phyloP scores from a whole-genome alignment of 2,329 filamentous ascomycete species.

The Periglandula ipomoeae region DNA sequence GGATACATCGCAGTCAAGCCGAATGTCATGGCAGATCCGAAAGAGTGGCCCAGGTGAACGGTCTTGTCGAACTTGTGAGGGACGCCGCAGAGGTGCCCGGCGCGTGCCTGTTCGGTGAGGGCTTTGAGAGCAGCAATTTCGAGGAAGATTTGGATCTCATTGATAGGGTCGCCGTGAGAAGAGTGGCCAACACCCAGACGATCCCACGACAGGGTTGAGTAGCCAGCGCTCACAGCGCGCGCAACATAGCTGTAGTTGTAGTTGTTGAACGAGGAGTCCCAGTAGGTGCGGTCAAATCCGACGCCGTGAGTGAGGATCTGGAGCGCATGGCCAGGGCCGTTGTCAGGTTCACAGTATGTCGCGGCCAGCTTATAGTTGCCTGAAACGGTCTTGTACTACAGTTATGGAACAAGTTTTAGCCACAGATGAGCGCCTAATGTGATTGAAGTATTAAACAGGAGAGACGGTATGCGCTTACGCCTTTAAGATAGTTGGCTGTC shows the following conservation, averaged over 20 bases:
- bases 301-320: constrained; percentile 34
- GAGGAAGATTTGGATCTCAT: constrained; percentile 48
- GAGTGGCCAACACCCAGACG: constrained; percentile 52
- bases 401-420: neutral
- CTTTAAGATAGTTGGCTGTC: constrained; percentile 32
- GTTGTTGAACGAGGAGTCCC: constrained; percentile 48
- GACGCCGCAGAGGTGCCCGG: constrained; percentile 34
- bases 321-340: constrained; percentile 25
- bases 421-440: neutral
- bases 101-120: constrained; percentile 41
- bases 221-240: constrained; percentile 44
- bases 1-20: constrained; percentile 43
- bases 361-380: constrained; percentile 49
- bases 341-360: constrained; percentile 51
- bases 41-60: constrained; percentile 56
- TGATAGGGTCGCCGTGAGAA: constrained; percentile 47
- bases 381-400: constrained; percentile 38
- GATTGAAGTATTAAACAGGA: neutral
- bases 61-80: constrained; percentile 30
- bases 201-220: constrained; percentile 52
- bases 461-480: constrained; percentile 18
- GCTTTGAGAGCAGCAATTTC: constrained; percentile 49
- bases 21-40: constrained; percentile 51
- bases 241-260: constrained; percentile 56
- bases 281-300: constrained; percentile 42